Conservation (phyloP, 306 rosid genomes). For the Pyrus bretschneideri region DNA sequence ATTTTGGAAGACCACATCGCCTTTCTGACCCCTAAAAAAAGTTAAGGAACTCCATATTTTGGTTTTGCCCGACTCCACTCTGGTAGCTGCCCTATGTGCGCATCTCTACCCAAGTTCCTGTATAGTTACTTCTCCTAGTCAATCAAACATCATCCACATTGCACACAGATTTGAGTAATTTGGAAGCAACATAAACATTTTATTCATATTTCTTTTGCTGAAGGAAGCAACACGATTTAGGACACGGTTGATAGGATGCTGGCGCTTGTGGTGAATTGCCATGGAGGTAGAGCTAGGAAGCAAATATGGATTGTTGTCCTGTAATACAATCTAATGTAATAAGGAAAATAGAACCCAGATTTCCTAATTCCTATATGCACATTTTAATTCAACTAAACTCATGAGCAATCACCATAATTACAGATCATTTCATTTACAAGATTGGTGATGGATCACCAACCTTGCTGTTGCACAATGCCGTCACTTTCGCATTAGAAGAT, state of each 20-base stretch:
- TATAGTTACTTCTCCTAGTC: background rate
- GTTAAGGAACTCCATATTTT: too few species aligned
- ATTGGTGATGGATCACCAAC: slow-evolving; percentile 2
- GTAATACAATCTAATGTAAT: background rate
- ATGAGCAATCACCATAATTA: background rate
- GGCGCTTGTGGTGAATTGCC: background rate
- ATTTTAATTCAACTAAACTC: background rate
- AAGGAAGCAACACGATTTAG: background rate
- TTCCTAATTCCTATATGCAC: background rate
- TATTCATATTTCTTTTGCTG: background rate
- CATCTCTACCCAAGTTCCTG: too few species aligned
- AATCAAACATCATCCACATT: background rate
- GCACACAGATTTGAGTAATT: background rate
- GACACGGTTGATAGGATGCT: background rate
- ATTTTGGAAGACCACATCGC: too few species aligned
- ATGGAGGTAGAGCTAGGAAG: background rate
- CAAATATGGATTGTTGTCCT: background rate
- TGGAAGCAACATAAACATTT: background rate
- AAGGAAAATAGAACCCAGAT: background rate
- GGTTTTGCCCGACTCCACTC: background rate
- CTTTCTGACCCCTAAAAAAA: too few species aligned
- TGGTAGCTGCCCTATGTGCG: background rate
- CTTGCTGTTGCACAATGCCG: background rate
- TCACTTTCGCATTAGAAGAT: slow-evolving; percentile 5
- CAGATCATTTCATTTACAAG: background rate